phyloP scores from a whole-genome alignment of 2,329 filamentous ascomycete species.

The Alternaria viburni region DNA sequence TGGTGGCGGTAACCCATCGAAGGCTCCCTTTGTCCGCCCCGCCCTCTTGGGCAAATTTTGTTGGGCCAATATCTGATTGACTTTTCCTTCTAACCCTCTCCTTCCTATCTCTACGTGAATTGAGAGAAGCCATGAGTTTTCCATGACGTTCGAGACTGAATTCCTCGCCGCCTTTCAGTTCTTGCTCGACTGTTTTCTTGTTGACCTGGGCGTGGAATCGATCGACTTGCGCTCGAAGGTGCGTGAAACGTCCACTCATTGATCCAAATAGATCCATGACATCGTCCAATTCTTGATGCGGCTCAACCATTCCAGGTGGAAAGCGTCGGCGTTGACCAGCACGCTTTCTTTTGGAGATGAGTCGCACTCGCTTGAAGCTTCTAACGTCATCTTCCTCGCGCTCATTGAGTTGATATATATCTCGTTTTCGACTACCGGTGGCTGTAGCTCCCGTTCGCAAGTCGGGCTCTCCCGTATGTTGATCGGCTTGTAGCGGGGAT shows the following conservation, averaged over 20 bases:
- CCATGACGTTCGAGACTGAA: too few relatives aligned
- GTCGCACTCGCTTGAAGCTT: background rate
- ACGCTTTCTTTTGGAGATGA: background rate
- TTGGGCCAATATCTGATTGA: too few relatives aligned
- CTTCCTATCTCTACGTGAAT: too few relatives aligned
- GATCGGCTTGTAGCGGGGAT: background rate
- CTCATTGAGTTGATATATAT: rapidly evolving
- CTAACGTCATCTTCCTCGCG: background rate
- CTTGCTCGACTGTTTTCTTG: background rate
- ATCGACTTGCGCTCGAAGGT: background rate
- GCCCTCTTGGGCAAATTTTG: too few relatives aligned
- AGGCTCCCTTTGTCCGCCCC: too few relatives aligned
- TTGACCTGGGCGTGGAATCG: too few relatives aligned
- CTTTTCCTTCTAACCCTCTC: too few relatives aligned
- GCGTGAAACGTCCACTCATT: background rate
- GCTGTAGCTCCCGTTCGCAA: background rate
- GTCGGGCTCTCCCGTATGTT: background rate
- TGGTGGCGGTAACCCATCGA: too few relatives aligned
- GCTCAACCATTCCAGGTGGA: background rate
- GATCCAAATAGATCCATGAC: background rate
- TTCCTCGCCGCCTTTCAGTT: background rate
- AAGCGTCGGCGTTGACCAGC: rapidly evolving
- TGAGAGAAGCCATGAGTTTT: too few relatives aligned
- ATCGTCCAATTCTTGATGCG: too few relatives aligned
- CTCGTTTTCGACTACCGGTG: background rate